These are phyloP conservation scores for Populus alba DNA, from an alignment of 345 rosid species.

Conservation along the genomic window DNA sequence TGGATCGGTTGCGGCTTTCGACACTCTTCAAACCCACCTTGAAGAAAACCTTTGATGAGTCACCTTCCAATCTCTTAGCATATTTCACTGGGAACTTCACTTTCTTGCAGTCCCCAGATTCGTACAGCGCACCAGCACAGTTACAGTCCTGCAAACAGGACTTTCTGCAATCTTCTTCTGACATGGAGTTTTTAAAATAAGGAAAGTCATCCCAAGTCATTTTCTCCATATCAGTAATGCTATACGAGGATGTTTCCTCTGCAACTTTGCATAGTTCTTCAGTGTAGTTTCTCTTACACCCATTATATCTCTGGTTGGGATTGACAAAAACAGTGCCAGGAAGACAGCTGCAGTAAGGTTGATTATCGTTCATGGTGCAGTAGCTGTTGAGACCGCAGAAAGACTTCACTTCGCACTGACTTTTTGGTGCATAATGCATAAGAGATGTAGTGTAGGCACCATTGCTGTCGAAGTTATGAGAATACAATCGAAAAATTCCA, in stretches of 20 bases:
- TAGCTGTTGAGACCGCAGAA: conserved; percentile 18
- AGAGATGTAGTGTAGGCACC: neutral
- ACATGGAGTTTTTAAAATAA: neutral
- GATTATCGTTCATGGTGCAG: neutral
- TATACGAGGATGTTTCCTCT: neutral
- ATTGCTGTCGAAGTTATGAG: neutral
- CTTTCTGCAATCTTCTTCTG: conserved; percentile 7
- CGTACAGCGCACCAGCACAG: conserved; percentile 14
- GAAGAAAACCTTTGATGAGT: neutral
- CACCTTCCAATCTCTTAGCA: neutral
- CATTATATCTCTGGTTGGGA: neutral
- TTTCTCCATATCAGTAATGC: neutral
- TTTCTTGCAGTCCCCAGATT: neutral
- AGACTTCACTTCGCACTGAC: neutral
- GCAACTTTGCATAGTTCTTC: neutral
- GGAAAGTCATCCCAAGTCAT: neutral
- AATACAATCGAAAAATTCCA: conserved; percentile 14
- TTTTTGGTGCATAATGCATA: fast-evolving
- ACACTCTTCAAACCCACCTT: neutral
- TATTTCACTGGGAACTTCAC: conserved; percentile 5
- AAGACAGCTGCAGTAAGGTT: conserved; percentile 16
- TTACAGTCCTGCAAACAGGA: conserved; percentile 28
- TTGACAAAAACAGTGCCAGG: conserved; percentile 14
- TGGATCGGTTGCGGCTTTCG: neutral
- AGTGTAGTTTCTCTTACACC: conserved; percentile 1